These are phyloP conservation scores for Hansenula lynferdii DNA, from an alignment of 1,139 yeast genomes.

Conservation along the genomic window DNA sequence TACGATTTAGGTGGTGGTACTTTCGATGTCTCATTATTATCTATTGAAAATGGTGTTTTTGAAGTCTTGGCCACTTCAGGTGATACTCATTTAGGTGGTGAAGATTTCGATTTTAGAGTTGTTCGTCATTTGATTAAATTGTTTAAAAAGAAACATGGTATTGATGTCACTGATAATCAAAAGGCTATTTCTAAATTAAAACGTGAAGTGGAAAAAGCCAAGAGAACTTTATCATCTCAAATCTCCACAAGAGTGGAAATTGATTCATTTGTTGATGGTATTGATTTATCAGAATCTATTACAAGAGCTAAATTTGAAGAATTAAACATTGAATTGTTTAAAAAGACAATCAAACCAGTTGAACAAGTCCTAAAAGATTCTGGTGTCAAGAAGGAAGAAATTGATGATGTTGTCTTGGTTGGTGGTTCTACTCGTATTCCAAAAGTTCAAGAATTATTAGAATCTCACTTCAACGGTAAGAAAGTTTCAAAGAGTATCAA, in stretches of 20 bases:
- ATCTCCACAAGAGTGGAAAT: conserved; percentile 86
- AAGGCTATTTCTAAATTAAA: conserved; percentile 86
- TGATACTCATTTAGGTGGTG: conserved; percentile 77
- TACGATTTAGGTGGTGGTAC: conserved; percentile 99
- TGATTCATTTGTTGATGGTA: conserved; percentile 93
- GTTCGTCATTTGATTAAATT: conserved; percentile 75
- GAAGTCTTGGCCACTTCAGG: conserved; percentile 99
- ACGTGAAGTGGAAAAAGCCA: conserved; percentile 91
- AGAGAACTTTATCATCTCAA: conserved; percentile 84
- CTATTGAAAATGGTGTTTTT: conserved; percentile 98
- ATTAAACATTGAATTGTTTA: conserved; percentile 78
- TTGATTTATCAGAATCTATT: conserved; percentile 79
- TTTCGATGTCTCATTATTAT: conserved; percentile 93
- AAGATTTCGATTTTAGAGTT: conserved; percentile 80
- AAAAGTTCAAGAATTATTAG: conserved; percentile 82
- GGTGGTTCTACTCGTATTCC: conserved; percentile 97
- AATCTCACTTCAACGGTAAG: conserved; percentile 86
- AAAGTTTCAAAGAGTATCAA: conserved; percentile 83
- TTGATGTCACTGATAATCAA: conserved; percentile 67
- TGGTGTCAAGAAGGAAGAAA: conserved; percentile 71
- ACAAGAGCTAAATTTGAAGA: conserved; percentile 94
- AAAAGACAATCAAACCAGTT: conserved; percentile 82
- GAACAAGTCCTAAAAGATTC: conserved; percentile 85
- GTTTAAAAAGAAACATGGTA: conserved; percentile 80
- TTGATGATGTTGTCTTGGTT: conserved; percentile 82